phyloP scores from a whole-genome alignment of 768 basidiomycete genomes.

The Agaricus blazei region DNA sequence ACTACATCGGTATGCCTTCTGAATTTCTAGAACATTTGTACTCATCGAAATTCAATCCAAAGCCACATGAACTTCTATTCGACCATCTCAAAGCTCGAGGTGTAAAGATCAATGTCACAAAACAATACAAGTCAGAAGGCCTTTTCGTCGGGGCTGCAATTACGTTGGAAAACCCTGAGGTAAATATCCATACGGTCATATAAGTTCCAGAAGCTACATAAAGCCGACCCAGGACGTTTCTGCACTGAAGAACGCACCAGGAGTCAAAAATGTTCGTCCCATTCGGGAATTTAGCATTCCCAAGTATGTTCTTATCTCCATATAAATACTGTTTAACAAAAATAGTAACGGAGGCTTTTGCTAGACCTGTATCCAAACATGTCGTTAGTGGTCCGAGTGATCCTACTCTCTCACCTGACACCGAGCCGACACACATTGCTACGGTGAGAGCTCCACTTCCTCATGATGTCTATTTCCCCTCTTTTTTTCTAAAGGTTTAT shows the following conservation, averaged over 20 bases:
- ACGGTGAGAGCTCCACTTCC: slow-evolving; percentile 30
- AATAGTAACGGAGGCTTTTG: not conserved
- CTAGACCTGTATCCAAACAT: slow-evolving; percentile 39
- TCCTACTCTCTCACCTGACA: slow-evolving; percentile 37
- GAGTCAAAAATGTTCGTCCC: slow-evolving; percentile 57
- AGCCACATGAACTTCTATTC: slow-evolving; percentile 53
- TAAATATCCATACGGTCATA: slow-evolving; percentile 7
- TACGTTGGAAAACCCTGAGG: slow-evolving; percentile 32
- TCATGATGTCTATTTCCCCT: not conserved
- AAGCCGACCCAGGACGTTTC: slow-evolving; percentile 36
- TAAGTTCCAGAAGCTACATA: not conserved
- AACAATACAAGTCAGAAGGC: slow-evolving; percentile 46
- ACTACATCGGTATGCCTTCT: slow-evolving; percentile 21
- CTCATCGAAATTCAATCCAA: not conserved
- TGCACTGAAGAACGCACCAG: slow-evolving; percentile 37
- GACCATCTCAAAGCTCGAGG: slow-evolving; percentile 35
- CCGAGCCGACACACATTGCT: slow-evolving; percentile 47
- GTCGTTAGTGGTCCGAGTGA: slow-evolving; percentile 37
- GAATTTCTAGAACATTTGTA: not conserved
- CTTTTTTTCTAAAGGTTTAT: not conserved
- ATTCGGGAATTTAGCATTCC: slow-evolving; percentile 39
- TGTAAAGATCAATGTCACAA: slow-evolving; percentile 40
- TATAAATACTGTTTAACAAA: not conserved
- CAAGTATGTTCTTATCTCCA: slow-evolving; percentile 24
- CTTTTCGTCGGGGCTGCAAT: slow-evolving; percentile 59